Conservation (phyloP, 768 basidiomycete species). For the Amanita polypyramis region DNA sequence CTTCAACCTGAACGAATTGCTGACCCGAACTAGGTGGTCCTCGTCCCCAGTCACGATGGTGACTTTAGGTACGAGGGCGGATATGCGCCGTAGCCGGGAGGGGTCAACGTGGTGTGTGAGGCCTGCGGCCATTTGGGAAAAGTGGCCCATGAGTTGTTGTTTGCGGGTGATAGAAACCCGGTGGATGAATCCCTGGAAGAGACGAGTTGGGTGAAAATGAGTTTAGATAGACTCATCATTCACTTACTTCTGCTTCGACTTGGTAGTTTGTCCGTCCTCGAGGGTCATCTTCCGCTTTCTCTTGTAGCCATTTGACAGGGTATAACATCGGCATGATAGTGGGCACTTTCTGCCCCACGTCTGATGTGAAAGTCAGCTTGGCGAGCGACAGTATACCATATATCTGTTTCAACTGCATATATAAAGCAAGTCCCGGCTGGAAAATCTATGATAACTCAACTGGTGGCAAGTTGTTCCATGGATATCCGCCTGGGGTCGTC, state of each 20-base stretch:
- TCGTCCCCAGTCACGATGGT: conserved; percentile 58
- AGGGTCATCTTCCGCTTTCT: conserved; percentile 39
- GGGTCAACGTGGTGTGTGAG: conserved; percentile 51
- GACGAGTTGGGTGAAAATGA: background rate
- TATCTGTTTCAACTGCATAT: conserved; percentile 27
- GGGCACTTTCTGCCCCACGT: conserved; percentile 37
- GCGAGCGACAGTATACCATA: conserved; percentile 25
- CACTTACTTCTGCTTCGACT: conserved; percentile 42
- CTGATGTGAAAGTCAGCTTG: conserved; percentile 29
- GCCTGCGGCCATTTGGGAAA: conserved; percentile 67
- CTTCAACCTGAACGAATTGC: conserved; percentile 43
- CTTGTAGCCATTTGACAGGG: conserved; percentile 49
- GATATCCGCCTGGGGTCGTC: conserved; percentile 54
- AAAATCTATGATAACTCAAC: conserved; percentile 25
- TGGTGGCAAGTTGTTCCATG: conserved; percentile 53
- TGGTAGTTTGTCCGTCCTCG: conserved; percentile 55
- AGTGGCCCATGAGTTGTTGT: conserved; percentile 46
- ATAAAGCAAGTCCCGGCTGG: background rate
- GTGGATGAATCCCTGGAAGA: conserved; percentile 28
- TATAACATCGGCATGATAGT: conserved; percentile 49
- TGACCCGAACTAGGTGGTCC: conserved; percentile 45
- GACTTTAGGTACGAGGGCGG: conserved; percentile 52
- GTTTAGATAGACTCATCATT: conserved; percentile 2
- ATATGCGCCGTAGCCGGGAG: conserved; percentile 36
- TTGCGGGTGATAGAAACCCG: conserved; percentile 43